Percentiles rank a stretch among this genome's conserved stretches.
phyloP scores from a whole-genome alignment of 1,284 basidiomycete species.

The Rhodofomes roseus region DNA sequence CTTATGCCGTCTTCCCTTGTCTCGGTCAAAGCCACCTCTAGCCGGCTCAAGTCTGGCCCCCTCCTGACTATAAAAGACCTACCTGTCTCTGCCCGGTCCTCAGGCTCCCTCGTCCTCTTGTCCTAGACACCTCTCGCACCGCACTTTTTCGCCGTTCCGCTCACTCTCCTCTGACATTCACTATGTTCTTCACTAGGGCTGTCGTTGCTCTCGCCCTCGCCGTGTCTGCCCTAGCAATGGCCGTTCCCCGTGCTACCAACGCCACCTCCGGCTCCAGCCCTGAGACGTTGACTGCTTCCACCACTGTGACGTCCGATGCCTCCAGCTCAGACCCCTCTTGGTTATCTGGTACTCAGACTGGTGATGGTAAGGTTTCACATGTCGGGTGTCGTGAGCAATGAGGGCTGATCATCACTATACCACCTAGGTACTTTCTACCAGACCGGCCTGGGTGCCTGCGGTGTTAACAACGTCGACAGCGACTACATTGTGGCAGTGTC shows the following conservation, averaged over 20 bases:
- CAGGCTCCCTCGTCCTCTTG: neutral
- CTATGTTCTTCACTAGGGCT: conserved; percentile 46
- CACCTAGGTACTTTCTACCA: conserved; percentile 53
- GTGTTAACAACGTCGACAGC: conserved; percentile 48
- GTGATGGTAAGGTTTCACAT: conserved; percentile 38
- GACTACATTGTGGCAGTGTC: conserved; percentile 64
- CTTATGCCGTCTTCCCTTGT: neutral
- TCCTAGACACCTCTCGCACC: neutral
- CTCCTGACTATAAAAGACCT: neutral
- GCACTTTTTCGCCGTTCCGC: conserved; percentile 1
- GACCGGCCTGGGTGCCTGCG: conserved; percentile 69
- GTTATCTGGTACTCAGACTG: conserved; percentile 44
- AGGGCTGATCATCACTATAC: neutral
- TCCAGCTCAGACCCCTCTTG: conserved; percentile 24
- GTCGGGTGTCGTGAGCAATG: neutral
- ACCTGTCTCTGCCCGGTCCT: neutral
- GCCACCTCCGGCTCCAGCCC: conserved; percentile 14
- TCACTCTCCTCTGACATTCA: conserved; percentile 14
- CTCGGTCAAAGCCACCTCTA: neutral
- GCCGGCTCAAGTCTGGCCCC: neutral
- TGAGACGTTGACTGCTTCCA: conserved; percentile 3
- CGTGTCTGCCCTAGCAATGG: conserved; percentile 40
- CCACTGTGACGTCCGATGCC: conserved; percentile 19
- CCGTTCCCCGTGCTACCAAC: conserved; percentile 41
- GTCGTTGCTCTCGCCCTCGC: conserved; percentile 43